Conservation (phyloP, 2,329 filamentous ascomycete species). For the Cytospora piceae region DNA sequence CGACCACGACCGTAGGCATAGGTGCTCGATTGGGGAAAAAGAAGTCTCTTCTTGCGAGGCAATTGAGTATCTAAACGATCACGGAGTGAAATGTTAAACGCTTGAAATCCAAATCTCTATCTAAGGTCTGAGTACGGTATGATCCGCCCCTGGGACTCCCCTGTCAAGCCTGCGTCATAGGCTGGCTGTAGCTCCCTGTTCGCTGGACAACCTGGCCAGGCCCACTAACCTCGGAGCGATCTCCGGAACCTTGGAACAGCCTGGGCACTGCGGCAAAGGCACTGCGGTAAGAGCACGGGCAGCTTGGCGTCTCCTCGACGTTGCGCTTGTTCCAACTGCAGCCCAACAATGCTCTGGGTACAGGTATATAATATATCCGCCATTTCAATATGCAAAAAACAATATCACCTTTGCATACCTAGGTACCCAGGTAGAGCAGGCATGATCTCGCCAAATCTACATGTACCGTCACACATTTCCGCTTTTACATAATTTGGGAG, state of each 20-base stretch:
- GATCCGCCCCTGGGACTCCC: constrained; percentile 5
- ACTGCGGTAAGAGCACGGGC: too few species aligned
- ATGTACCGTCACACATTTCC: too few species aligned
- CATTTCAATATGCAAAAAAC: too few species aligned
- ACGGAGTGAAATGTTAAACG: constrained; percentile 2
- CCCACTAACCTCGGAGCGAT: constrained; percentile 5
- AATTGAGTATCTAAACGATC: not conserved
- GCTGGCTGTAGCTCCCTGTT: not conserved
- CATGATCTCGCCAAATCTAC: too few species aligned
- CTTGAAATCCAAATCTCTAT: not conserved
- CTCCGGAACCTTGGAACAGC: not conserved
- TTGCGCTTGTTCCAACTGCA: not conserved
- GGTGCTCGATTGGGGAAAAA: not conserved
- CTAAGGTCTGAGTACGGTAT: not conserved
- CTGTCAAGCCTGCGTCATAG: constrained; percentile 15
- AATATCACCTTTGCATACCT: too few species aligned
- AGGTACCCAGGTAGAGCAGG: too few species aligned
- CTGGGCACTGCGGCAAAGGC: not conserved
- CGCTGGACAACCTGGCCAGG: not conserved
- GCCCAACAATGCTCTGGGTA: not conserved
- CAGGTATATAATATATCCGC: too few species aligned
- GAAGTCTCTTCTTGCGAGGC: not conserved
- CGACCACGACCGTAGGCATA: not conserved
- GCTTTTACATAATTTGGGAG: not conserved
- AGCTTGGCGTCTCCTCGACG: not conserved